These are phyloP conservation scores for Scenedesmus sp. DNA, from an alignment of 163 green algal genomes.

Conservation along the genomic window DNA sequence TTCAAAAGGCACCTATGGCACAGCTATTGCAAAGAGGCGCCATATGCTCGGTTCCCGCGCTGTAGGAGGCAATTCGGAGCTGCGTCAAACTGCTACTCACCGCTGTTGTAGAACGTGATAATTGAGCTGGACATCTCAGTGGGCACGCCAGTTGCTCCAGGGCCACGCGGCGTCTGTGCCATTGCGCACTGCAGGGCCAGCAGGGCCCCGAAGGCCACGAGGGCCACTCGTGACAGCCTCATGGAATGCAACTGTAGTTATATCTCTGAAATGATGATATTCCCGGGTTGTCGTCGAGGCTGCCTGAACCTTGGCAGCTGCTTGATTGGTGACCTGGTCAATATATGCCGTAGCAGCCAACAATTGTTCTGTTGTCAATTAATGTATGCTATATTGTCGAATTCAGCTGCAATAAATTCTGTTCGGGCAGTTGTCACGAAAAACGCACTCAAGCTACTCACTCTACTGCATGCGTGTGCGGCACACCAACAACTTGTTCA, in stretches of 20 bases:
- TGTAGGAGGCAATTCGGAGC: background rate
- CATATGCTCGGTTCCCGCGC: background rate
- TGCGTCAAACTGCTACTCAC: conserved; percentile 8
- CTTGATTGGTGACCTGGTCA: background rate
- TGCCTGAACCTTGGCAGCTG: background rate
- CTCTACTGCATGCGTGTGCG: conserved; percentile 6
- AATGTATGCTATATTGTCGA: background rate
- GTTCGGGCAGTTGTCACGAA: background rate
- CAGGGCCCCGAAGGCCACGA: conserved; percentile 6
- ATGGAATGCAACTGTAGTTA: background rate
- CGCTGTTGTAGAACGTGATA: conserved; percentile 47
- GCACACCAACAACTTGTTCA: background rate
- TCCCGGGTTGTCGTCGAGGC: background rate
- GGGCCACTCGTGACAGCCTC: conserved; percentile 10
- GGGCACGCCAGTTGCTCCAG: conserved; percentile 2
- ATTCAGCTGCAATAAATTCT: background rate
- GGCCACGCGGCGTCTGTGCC: background rate
- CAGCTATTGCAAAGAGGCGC: background rate
- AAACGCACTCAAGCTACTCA: background rate
- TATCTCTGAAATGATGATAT: background rate
- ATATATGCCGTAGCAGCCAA: background rate
- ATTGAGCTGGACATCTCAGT: conserved; percentile 30
- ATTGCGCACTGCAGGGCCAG: conserved; percentile 27
- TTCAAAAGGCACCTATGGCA: background rate
- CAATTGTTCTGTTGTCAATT: background rate